phyloP scores from a whole-genome alignment of 345 rosid genomes.

The Populus simonii region DNA sequence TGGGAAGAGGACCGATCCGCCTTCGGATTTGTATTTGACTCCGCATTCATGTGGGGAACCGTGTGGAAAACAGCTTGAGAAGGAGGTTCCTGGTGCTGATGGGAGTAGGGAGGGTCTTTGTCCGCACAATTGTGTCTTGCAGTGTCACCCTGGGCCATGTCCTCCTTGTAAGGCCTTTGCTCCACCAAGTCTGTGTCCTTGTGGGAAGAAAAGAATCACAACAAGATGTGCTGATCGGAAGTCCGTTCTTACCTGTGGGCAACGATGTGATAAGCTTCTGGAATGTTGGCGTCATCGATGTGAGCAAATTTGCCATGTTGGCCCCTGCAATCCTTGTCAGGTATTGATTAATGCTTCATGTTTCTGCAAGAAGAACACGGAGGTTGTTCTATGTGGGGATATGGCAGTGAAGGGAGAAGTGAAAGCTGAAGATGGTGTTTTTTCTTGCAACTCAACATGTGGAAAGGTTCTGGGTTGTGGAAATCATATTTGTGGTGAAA shows the following conservation, averaged over 20 bases:
- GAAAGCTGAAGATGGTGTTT: slow-evolving; percentile 67
- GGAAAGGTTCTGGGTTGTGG: slow-evolving; percentile 64
- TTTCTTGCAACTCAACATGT: slow-evolving; percentile 63
- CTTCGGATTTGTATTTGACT: slow-evolving; percentile 83
- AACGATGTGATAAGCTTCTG: slow-evolving; percentile 70
- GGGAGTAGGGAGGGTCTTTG: slow-evolving; percentile 59
- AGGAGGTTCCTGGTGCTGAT: slow-evolving; percentile 33
- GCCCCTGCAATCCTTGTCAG: slow-evolving; percentile 77
- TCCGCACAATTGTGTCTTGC: slow-evolving; percentile 91
- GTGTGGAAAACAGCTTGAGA: slow-evolving; percentile 89
- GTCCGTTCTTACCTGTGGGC: slow-evolving; percentile 72
- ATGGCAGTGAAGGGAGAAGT: slow-evolving; percentile 81
- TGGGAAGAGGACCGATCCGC: slow-evolving; percentile 80
- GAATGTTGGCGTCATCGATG: slow-evolving; percentile 76
- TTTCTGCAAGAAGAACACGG: slow-evolving; percentile 73
- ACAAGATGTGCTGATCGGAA: slow-evolving; percentile 86
- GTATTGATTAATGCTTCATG: slow-evolving; percentile 65
- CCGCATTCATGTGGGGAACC: slow-evolving; percentile 98
- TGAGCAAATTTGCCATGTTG: slow-evolving; percentile 68
- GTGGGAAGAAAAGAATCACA: slow-evolving; percentile 75
- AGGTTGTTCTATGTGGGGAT: slow-evolving; percentile 75
- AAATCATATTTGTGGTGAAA: slow-evolving; percentile 59
- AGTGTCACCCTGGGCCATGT: slow-evolving; percentile 98
- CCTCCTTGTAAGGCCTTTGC: slow-evolving; percentile 98
- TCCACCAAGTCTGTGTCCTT: slow-evolving; percentile 73